phyloP scores from a whole-genome alignment of 345 rosid genomes.

The Punica granatum region DNA sequence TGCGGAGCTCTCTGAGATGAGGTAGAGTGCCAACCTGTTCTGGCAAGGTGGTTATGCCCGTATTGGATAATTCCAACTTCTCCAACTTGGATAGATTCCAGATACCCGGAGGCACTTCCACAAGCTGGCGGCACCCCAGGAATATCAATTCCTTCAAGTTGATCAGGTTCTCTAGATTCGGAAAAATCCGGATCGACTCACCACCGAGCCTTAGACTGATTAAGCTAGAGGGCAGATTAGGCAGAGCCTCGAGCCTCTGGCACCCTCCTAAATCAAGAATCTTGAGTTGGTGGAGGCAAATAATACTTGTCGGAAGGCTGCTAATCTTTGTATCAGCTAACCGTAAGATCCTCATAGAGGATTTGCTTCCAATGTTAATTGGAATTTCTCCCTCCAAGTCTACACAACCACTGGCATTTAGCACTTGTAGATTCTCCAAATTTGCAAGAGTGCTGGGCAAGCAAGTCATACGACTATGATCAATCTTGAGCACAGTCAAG shows the following conservation, averaged over 20 bases:
- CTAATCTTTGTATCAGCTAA: not conserved
- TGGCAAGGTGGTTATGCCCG: not conserved
- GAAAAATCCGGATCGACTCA: not conserved
- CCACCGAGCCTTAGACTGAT: not conserved
- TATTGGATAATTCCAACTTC: too few relatives aligned
- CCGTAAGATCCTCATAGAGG: not conserved
- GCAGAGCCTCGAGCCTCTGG: too few relatives aligned
- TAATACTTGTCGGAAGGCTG: not conserved
- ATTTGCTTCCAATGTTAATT: too few relatives aligned
- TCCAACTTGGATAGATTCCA: not conserved
- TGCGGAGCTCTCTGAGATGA: too few relatives aligned
- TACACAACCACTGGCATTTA: not conserved
- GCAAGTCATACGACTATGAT: not conserved
- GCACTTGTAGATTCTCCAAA: too few relatives aligned
- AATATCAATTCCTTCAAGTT: not conserved
- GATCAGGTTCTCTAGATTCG: not conserved
- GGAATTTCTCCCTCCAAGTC: constrained; percentile 1
- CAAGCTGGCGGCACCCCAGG: not conserved
- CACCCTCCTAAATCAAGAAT: too few relatives aligned
- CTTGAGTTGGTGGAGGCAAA: too few relatives aligned
- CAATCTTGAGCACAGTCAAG: not conserved
- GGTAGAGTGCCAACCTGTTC: too few relatives aligned
- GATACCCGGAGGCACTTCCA: not conserved
- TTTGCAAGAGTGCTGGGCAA: not conserved
- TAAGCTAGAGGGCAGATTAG: too few relatives aligned